Conservation (phyloP, 306 rosid genomes). For the Pyrus pyrifolia region DNA sequence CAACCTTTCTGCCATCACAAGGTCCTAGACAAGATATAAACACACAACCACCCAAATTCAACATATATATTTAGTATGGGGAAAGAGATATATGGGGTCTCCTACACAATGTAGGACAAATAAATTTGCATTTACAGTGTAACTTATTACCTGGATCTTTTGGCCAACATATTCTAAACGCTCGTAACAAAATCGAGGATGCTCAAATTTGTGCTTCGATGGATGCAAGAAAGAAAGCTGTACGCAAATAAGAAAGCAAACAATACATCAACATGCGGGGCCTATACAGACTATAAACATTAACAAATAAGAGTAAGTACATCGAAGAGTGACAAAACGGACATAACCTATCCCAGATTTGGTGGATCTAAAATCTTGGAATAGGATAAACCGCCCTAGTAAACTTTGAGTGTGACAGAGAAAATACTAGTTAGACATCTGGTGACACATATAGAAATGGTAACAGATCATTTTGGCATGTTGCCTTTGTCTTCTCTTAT, state of each 20-base stretch:
- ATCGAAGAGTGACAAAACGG: background rate
- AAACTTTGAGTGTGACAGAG: background rate
- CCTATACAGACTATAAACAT: background rate
- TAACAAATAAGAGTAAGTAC: background rate
- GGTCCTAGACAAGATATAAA: slow-evolving; percentile 46
- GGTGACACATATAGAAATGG: background rate
- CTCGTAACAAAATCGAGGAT: slow-evolving; percentile 91
- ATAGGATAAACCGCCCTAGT: background rate
- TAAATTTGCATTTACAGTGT: slow-evolving; percentile 10
- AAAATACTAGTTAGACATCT: background rate
- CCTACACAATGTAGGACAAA: background rate
- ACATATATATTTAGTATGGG: background rate
- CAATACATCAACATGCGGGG: slow-evolving; percentile 10
- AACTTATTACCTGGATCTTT: slow-evolving; percentile 72
- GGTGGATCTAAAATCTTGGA: background rate
- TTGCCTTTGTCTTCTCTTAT: background rate
- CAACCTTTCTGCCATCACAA: slow-evolving; percentile 91
- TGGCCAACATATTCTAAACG: slow-evolving; percentile 86
- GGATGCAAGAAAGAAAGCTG: slow-evolving; percentile 95
- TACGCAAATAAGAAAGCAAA: slow-evolving; percentile 22
- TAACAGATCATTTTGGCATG: background rate
- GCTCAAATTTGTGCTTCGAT: slow-evolving; percentile 86
- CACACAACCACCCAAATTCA: background rate
- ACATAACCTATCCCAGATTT: background rate
- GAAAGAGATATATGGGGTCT: background rate